phyloP scores from a whole-genome alignment of 2,329 filamentous ascomycete genomes.

The Pestalotiopsis sp. region DNA sequence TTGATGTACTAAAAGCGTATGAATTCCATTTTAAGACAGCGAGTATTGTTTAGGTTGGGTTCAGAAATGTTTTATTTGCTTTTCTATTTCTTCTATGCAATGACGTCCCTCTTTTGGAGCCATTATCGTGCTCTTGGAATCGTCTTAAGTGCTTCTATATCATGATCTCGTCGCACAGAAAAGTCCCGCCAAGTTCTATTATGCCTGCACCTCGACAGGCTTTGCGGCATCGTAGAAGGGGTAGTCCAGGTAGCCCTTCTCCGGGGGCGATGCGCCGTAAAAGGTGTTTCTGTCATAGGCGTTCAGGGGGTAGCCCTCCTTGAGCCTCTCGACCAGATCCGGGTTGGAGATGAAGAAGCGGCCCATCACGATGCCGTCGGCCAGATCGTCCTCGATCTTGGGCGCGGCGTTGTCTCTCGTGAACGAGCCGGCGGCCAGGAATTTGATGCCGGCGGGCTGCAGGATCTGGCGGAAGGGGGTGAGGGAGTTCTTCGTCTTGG shows the following conservation, averaged over 20 bases:
- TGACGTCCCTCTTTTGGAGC: not conserved
- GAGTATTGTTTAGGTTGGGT: too few relatives aligned
- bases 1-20: too few relatives aligned
- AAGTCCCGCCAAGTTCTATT: too few relatives aligned
- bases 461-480: slow-evolving; percentile 43
- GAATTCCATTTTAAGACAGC: too few relatives aligned
- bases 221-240: slow-evolving; percentile 25
- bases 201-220: not conserved
- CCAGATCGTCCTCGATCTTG: slow-evolving; percentile 27
- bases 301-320: slow-evolving; percentile 23
- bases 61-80: not conserved
- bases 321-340: slow-evolving; percentile 24
- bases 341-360: slow-evolving; percentile 29
- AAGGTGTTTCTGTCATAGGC: slow-evolving; percentile 29
- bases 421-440: slow-evolving; percentile 25
- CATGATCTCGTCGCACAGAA: not conserved
- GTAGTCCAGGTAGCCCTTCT: slow-evolving; percentile 41
- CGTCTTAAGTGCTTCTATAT: not conserved
- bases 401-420: slow-evolving; percentile 20
- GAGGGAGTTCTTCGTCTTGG: slow-evolving; percentile 30
- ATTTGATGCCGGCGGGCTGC: slow-evolving; percentile 39
- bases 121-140: too few relatives aligned
- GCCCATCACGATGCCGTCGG: slow-evolving; percentile 30
- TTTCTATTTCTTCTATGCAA: not conserved
- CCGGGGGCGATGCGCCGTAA: slow-evolving; percentile 25